Percentiles rank a stretch among this genome's conserved stretches.
Evolutionary conservation across 78 protist species (phyloP).

Genomic region (Ministeria vibrans): DNA sequence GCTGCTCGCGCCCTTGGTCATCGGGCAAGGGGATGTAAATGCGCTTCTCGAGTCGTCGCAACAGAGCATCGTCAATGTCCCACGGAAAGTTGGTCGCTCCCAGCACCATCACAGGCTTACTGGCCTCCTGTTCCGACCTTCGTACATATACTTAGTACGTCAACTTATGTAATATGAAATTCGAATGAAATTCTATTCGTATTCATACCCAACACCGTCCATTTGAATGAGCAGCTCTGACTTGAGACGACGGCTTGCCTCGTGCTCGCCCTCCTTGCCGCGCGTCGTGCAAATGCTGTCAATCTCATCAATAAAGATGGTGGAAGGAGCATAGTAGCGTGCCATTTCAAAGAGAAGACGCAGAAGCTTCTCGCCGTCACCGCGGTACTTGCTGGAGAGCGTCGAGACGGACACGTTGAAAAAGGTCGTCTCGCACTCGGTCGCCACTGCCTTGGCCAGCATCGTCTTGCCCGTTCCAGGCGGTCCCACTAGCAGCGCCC

Average conservation of each 20-base stretch:
- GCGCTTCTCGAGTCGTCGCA: constrained; percentile 81
- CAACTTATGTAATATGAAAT: too few species aligned
- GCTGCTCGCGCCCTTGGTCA: constrained; percentile 19
- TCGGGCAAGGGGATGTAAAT: constrained; percentile 67
- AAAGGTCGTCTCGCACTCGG: constrained; percentile 76
- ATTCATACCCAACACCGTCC: constrained; percentile 60
- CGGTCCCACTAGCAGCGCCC: constrained; percentile 82
- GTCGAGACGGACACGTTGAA: constrained; percentile 63
- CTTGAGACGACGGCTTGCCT: constrained; percentile 56
- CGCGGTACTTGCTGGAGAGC: constrained; percentile 71
- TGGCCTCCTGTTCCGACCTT: too few species aligned
- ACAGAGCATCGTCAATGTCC: constrained; percentile 92
- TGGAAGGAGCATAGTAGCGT: constrained; percentile 67
- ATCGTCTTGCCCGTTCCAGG: constrained; percentile 89
- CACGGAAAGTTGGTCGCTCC: constrained; percentile 98
- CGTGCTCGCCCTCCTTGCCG: constrained; percentile 39
- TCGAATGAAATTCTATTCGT: too few species aligned
- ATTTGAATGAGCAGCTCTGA: constrained; percentile 69
- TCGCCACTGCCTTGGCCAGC: constrained; percentile 88
- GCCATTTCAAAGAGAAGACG: constrained; percentile 74
- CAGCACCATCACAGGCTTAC: constrained; percentile 63
- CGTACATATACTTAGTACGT: too few species aligned
- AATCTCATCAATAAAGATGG: constrained; percentile 81
- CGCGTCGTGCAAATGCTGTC: constrained; percentile 8
- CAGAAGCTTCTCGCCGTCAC: constrained; percentile 78